Conservation (phyloP, 139 green algal genomes). For the Chlamydomonas applanata region DNA sequence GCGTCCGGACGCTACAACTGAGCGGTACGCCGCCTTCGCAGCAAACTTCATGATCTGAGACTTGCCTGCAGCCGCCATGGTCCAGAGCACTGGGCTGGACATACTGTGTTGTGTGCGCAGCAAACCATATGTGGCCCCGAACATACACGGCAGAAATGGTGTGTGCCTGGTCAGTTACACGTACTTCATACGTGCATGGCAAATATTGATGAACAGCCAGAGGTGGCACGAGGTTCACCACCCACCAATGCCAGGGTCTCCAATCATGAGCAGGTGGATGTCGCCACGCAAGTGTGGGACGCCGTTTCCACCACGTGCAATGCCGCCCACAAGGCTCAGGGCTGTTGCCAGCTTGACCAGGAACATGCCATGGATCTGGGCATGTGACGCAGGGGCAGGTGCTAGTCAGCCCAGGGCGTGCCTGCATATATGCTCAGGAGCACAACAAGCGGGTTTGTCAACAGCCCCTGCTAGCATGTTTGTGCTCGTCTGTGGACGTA, state of each 20-base stretch:
- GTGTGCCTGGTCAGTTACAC: no score
- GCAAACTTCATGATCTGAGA: constrained; percentile 84
- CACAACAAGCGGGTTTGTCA: no score
- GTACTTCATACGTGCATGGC: no score
- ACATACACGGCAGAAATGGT: no score
- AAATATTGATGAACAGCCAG: no score
- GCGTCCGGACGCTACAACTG: constrained; percentile 73
- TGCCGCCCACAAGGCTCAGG: constrained; percentile 80
- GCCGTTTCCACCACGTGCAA: constrained; percentile 17
- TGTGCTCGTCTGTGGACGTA: no score
- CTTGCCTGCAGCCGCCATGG: constrained; percentile 27
- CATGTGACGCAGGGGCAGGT: background rate
- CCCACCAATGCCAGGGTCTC: constrained; percentile 81
- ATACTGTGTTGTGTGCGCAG: no score
- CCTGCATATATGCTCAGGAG: no score
- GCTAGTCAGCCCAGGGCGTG: no score
- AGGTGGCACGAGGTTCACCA: background rate
- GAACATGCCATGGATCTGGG: constrained; percentile 55
- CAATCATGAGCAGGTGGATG: constrained; percentile 87
- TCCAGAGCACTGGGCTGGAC: no score
- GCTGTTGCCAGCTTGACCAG: constrained; percentile 73
- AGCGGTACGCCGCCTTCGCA: constrained; percentile 53
- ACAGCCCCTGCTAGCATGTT: no score
- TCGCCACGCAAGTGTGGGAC: constrained; percentile 60
- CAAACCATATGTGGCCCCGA: no score